Base-by-base conservation (phyloP, 371 early-diverging fungal genomes). In the Mortierella sp. region DNA sequence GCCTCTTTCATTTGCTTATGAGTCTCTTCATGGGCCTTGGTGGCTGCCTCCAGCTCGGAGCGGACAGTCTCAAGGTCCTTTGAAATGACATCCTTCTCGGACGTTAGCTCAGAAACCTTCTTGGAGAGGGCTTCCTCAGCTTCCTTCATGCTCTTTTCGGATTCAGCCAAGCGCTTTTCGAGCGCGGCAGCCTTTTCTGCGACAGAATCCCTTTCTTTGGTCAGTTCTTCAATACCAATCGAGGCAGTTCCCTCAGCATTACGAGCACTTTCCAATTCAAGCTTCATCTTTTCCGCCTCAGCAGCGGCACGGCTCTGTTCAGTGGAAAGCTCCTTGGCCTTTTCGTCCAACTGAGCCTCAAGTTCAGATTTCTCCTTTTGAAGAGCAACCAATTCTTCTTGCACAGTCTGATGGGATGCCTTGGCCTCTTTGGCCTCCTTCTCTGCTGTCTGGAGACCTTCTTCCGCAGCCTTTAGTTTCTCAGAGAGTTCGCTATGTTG, bases 401-500 rank as follows among this genome's bases (percentile, higher is more conserved):
- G 58, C 52, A 60, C 37, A 23, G 72, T 72, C 57, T 68, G 75
- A 44, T 64, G 53, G 53, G 66, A 53, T 57, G 79, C 66, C 9
- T 60, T 60, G 48, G 77, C 55, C 81, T 83, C 62, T 62, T 73
- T 28, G 60, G 66, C 55, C 7, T 55, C 64, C 45, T 7, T 21
- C 18, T 23, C 62, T 11, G 64, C 43, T 21, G 6, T n/a, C 19
- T 75, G 53, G 12, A 66, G 56, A 3, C 53, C 57, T 55, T 68
- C 61, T 73, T 84, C 79, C 58, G 79, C 16, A 57, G 68, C 66
- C 1, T 77, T 51, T 9, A 82, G 81, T 21, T 80, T 75, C n/a
- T 81, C 82, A n/a, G 83, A 53, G 14, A 86, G 62, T 9, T 66
- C 74, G 29, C 82, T 72, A 4, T 83, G 63, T 28, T 89, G 85